A percentile compares a stretch with the other conserved stretches of the same genome.
These are phyloP conservation scores for Ophiostoma ulmi DNA, from an alignment of 2,329 filamentous ascomycete species.

Conservation along the genomic window DNA sequence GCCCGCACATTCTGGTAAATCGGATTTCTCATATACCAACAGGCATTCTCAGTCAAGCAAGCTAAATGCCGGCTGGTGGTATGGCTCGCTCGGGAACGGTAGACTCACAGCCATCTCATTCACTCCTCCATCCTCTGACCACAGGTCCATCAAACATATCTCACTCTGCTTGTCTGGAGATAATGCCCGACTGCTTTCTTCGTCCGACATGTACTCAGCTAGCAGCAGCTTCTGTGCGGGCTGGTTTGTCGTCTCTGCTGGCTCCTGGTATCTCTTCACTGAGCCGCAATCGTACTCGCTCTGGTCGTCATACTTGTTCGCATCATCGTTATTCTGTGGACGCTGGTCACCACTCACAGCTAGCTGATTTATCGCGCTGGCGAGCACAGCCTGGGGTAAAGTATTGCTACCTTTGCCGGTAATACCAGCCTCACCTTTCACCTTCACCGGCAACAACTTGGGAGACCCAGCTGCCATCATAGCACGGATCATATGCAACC, in stretches of 20 bases:
- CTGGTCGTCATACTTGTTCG: no score
- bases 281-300: no score
- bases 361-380: background rate
- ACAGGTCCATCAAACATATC: background rate
- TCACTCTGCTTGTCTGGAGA: background rate
- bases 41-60: background rate
- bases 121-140: background rate
- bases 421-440: background rate
- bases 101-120: background rate
- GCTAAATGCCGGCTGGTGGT: background rate
- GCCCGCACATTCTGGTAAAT: no score
- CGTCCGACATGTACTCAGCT: no score
- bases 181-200: no score
- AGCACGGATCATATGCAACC: background rate
- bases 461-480: background rate
- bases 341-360: no score
- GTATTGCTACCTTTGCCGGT: no score
- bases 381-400: background rate
- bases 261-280: no score
- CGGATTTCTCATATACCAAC: no score
- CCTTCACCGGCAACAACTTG: background rate
- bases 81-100: background rate
- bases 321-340: no score
- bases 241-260: no score
- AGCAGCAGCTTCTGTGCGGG: no score